Evolutionary conservation across 1,284 basidiomycete genomes (phyloP), one percentile per base, ranked within the genome.

Genomic region (Stygiomarasmius scandens): DNA sequence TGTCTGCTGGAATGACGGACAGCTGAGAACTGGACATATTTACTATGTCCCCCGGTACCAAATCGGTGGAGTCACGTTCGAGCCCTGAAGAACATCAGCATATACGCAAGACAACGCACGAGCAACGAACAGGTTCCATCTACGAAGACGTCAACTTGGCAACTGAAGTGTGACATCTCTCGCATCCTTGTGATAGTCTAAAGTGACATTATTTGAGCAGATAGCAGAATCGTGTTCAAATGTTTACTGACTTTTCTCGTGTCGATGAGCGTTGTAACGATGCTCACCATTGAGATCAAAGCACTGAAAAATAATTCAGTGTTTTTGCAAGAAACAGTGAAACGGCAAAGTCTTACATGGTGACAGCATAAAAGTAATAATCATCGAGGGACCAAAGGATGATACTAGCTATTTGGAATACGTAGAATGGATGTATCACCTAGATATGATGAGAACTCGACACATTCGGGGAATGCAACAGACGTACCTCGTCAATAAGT

Each of bases 361-460:
- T 41, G 16, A 41, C 16, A 9, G 96, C 97, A 71, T 99, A 99
- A 70, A 97, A 98, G 71, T 92, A 96, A 69, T 98, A 96, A 69
- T 98, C 85, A 67, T 99, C 97, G 55, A 98, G 66, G 2, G 90
- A 91, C 97, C 97, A 99, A 10, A 99, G 77, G 23, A 93, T 76
- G 64, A 99, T 93, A 61, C 95, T 97, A 49, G 95, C 95, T 63
- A 99, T 90, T 82, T 99, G 97, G 72, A 99, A 99, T 56, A 99
- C 91, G 69, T 97, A 98, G 75, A 98, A 98, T 0, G 95, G 95
- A 69, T 98, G 95, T 32, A 98, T 89, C 52, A 95, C 83, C 90
- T 92, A 56, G 8, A n/a, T 23, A 14, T 24, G 2, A 16, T 2
- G 29, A 48, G 36, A 34, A 55, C 29, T 64, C 5, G 29, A 32